Evolutionary conservation across 106 monocot species (phyloP), one percentile per base, ranked within the genome.

Genomic region (Acanthochlamys bracteata): DNA sequence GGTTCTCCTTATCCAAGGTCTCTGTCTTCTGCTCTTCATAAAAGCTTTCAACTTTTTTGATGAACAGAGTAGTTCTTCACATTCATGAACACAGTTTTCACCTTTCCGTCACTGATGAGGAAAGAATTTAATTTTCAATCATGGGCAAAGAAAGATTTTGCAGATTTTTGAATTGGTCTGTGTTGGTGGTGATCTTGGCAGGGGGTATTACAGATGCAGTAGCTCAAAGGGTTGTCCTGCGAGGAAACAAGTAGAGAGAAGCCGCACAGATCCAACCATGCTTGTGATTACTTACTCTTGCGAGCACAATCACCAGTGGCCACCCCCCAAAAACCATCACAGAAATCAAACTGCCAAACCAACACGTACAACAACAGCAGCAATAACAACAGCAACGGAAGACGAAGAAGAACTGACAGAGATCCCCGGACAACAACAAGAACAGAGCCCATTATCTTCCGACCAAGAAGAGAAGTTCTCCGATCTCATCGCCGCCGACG

Each of bases 1-100:
- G 88, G 88, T 13, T 88, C 88, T 11, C 88, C 88, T 20, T 88
- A 88, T 55, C 88, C 88, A 0, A 77, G 88, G 88, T 88, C 69
- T 15, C 4, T 15, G 4, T 3, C 20, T 54, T 16, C 53, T 54
- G 19, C 53, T n/a, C n/a, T n/a, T n/a, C n/a, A n/a, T n/a, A n/a
- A 33, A 33, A 33, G 33, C 1, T 33, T 33, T 33, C 33, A 33
- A 33, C 33, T 33, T n/a, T n/a, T n/a, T n/a, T n/a, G n/a, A n/a
- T n/a, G n/a, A n/a, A n/a, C n/a, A n/a, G n/a, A n/a, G n/a, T n/a
- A n/a, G n/a, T n/a, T n/a, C n/a, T n/a, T n/a, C n/a, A n/a, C n/a
- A n/a, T n/a, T n/a, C n/a, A n/a, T n/a, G n/a, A n/a, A n/a, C n/a
- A n/a, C n/a, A n/a, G n/a, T n/a, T n/a, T n/a, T n/a, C n/a, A n/a